Base-by-base conservation (phyloP, 2,329 filamentous ascomycete genomes). In the Alternaria sp. region DNA sequence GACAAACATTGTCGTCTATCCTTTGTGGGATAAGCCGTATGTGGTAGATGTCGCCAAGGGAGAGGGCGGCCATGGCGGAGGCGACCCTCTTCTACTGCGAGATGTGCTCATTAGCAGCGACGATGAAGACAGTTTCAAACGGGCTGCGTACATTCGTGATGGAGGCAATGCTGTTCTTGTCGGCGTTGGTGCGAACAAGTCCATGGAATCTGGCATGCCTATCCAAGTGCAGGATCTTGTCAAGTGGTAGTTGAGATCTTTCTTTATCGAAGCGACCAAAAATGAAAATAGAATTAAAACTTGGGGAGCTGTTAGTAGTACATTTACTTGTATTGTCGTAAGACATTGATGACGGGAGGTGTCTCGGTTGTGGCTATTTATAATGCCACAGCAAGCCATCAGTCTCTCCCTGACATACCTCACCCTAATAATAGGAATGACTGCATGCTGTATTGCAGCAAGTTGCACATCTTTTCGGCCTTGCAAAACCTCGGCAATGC, bases 141-240 rank as follows among this genome's bases (percentile, higher is more conserved):
- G 85, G 0, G 85, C 85, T 3, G 85, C 82, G 56, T 85, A 87
- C 66, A 69, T 87, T 5, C 52, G 52, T 14, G 85, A 88, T 61
- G 85, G 85, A 0, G 85, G 85, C 0, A 75, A 84, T 53, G 86
- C 84, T 0, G 87, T 88, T 33, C 61, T 87, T 54, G 87, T 85
- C 0, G 85, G 85, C 0, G 85, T 88, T 53, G 84, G 84, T 4
- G 85, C 85, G 0, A 88, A 88, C 54, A 77, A 76, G 57, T 86
- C 85, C 0, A 85, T 88, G 23, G 80, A 80, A 0, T 86, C 83
- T 0, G 85, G 84, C 0, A 80, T 86, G 58, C 82, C 84, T 0
- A 81, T 88, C 0, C 81, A 81, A 33, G 83, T 87, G 0, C 82
- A 85, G 50, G 84, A 86, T 57, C 53, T 77, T 9, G 63, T 71